Evolutionary conservation across 2,329 filamentous ascomycete genomes (phyloP).

Genomic region (Sphaceloma murrayae): DNA sequence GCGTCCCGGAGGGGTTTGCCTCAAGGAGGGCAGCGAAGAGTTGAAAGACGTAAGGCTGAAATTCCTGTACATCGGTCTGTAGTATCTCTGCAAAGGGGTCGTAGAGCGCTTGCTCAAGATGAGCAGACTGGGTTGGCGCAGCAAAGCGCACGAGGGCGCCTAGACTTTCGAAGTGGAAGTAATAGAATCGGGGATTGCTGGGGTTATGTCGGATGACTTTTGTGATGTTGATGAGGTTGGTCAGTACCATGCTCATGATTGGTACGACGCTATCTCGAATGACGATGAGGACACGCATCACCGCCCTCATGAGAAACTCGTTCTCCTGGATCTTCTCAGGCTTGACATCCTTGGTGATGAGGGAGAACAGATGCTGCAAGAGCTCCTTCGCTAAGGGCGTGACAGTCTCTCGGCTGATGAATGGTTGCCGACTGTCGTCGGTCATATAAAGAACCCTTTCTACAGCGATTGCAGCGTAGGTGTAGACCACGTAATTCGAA

Average conservation of each 20-base stretch:
- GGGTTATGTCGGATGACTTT: constrained; percentile 88
- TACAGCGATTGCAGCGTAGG: constrained; percentile 93
- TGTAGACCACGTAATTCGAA: constrained; percentile 91
- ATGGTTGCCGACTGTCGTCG: constrained; percentile 61
- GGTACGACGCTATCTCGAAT: constrained; percentile 71
- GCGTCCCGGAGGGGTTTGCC: constrained; percentile 64
- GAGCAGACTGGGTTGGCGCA: constrained; percentile 57
- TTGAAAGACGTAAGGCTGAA: constrained; percentile 94
- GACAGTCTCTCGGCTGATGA: constrained; percentile 73
- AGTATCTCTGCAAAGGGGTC: constrained; percentile 73
- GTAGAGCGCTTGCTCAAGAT: constrained; percentile 74
- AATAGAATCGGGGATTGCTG: constrained; percentile 96
- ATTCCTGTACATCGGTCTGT: constrained; percentile 78
- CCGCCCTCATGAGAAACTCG: constrained; percentile 96
- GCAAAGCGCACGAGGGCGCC: constrained; percentile 77
- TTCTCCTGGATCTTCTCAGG: constrained; percentile 96
- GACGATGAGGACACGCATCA: constrained; percentile 94
- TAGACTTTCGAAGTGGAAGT: constrained; percentile 93
- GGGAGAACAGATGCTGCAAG: constrained; percentile 76
- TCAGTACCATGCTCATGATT: constrained; percentile 67
- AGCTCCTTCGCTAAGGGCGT: constrained; percentile 76
- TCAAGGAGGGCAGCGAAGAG: constrained; percentile 86
- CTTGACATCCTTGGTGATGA: constrained; percentile 75
- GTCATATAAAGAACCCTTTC: constrained; percentile 82
- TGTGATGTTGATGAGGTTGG: constrained; percentile 79